phyloP scores from a whole-genome alignment of 2,329 filamentous ascomycete genomes.

The Penicillium digitatum region DNA sequence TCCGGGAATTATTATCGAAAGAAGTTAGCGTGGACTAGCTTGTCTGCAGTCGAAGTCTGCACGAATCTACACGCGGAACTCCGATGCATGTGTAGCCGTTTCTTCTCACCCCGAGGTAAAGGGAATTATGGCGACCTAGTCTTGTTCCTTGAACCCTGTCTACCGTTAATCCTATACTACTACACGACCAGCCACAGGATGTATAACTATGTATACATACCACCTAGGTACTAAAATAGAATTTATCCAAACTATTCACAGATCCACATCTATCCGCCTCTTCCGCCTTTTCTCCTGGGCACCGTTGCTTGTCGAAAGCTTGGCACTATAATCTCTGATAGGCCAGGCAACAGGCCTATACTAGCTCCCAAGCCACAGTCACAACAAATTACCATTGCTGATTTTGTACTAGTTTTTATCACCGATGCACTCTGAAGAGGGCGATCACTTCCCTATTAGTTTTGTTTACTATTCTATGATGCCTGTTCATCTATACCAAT shows the following conservation, averaged over 20 bases:
- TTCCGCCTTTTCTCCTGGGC: background rate
- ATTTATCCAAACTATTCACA: too few relatives aligned
- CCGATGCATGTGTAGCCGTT: background rate
- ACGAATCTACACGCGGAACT: background rate
- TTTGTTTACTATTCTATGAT: background rate
- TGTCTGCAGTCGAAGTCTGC: background rate
- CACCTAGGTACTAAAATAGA: too few relatives aligned
- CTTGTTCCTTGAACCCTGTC: too few relatives aligned
- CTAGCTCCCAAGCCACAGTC: background rate
- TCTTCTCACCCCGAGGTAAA: background rate
- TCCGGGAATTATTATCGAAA: background rate
- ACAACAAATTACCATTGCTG: background rate
- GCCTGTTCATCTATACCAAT: background rate
- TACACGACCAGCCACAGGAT: background rate
- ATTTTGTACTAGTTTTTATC: background rate
- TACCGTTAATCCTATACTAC: too few relatives aligned
- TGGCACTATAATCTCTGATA: background rate
- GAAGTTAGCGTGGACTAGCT: background rate
- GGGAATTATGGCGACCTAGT: background rate
- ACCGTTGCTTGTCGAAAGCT: conserved; percentile 5
- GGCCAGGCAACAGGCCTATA: background rate
- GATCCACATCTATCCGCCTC: background rate
- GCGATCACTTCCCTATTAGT: background rate
- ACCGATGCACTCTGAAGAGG: background rate
- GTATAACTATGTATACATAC: background rate